phyloP scores from a whole-genome alignment of 148 eudicot genomes.

The Rhododendron molle region DNA sequence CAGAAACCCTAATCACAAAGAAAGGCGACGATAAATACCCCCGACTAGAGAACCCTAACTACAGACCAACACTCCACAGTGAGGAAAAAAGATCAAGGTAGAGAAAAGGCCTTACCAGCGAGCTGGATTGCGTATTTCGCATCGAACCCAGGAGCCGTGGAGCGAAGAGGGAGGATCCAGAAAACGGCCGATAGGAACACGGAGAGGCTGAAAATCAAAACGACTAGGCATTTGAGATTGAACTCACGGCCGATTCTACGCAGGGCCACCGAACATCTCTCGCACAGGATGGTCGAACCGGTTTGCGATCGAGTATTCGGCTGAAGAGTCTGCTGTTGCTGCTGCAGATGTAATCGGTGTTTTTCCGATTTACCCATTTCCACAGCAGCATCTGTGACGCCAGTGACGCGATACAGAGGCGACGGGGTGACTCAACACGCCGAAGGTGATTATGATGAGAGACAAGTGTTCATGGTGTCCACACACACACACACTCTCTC shows the following conservation, averaged over 20 bases:
- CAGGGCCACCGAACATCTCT: constrained; percentile 23
- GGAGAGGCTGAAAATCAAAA: constrained; percentile 30
- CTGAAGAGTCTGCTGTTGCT: constrained; percentile 9
- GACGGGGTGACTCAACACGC: background rate
- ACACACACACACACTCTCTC: background rate
- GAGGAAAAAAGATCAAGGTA: background rate
- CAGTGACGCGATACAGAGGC: constrained; percentile 15
- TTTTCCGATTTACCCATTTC: constrained; percentile 36
- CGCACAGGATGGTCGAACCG: constrained; percentile 8
- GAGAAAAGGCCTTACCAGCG: constrained; percentile 17
- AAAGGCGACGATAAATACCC: background rate
- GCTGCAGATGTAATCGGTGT: constrained; percentile 17
- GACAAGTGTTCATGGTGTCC: constrained; percentile 8
- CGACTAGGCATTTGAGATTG: constrained; percentile 26
- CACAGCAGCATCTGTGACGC: constrained; percentile 34
- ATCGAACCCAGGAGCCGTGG: constrained; percentile 25
- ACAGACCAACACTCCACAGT: background rate
- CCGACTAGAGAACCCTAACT: background rate
- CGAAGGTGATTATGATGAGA: background rate
- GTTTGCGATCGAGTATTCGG: background rate
- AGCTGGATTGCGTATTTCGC: constrained; percentile 30
- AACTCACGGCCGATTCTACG: constrained; percentile 8
- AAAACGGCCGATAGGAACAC: constrained; percentile 25
- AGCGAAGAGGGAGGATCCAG: constrained; percentile 22
- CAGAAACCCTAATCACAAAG: background rate